phyloP scores from a whole-genome alignment of 2,329 filamentous ascomycete species.

The Alternaria brassicae region DNA sequence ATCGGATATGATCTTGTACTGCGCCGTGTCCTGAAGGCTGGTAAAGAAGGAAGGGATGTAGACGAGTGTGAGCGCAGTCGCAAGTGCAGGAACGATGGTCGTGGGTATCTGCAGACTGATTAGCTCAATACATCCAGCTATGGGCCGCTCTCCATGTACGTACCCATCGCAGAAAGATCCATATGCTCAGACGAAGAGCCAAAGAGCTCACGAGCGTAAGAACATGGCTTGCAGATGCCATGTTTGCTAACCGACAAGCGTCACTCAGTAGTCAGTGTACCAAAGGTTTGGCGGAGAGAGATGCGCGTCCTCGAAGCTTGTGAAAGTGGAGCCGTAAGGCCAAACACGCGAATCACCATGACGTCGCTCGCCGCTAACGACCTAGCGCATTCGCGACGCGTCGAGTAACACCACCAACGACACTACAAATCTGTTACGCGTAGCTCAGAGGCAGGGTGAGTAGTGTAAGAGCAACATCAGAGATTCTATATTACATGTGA shows the following conservation, averaged over 20 bases:
- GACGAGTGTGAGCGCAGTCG: conserved; percentile 69
- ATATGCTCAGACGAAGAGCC: conserved; percentile 59
- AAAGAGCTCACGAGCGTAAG: conserved; percentile 56
- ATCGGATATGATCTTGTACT: conserved; percentile 65
- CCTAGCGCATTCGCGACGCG: neutral
- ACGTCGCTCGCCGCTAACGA: conserved; percentile 9
- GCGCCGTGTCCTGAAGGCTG: conserved; percentile 64
- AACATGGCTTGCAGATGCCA: conserved; percentile 47
- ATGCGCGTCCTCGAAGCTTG: conserved; percentile 15
- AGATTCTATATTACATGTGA: neutral
- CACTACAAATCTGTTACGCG: neutral
- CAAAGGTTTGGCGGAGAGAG: neutral
- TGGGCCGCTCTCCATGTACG: conserved; percentile 22
- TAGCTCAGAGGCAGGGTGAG: neutral
- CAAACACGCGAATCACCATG: conserved; percentile 14
- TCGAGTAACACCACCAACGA: neutral
- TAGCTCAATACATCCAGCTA: conserved; percentile 11
- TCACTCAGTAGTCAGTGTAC: conserved; percentile 11
- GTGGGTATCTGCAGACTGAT: conserved; percentile 39
- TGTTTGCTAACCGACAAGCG: conserved; percentile 28
- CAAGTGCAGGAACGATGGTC: conserved; percentile 52
- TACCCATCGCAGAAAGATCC: conserved; percentile 70
- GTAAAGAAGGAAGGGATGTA: conserved; percentile 70
- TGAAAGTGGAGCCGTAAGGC: conserved; percentile 14
- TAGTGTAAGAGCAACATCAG: neutral